Evolutionary conservation across 805 yeast species (phyloP).

Genomic region (Wickerhamomyces hampshirensis): DNA sequence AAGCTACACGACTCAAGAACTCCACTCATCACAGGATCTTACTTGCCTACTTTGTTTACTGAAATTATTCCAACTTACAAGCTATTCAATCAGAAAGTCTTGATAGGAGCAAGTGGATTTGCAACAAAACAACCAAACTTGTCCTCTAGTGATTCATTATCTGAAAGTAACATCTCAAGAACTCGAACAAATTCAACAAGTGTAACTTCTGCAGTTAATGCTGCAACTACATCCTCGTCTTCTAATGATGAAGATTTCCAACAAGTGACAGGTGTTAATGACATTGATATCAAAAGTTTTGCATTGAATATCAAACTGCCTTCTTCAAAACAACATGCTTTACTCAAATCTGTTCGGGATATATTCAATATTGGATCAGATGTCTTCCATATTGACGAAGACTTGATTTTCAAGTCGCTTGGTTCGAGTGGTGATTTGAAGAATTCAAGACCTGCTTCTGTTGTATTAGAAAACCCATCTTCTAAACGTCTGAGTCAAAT

Average conservation of each 20-base stretch:
- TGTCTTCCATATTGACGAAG: constrained; percentile 49
- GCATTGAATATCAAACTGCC: constrained; percentile 20
- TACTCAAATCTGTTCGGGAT: constrained; percentile 56
- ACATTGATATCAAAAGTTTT: constrained; percentile 34
- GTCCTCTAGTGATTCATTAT: not conserved
- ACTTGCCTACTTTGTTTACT: constrained; percentile 61
- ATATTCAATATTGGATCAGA: constrained; percentile 57
- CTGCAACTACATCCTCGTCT: too few species aligned
- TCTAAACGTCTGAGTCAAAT: constrained; percentile 35
- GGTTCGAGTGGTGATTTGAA: constrained; percentile 28
- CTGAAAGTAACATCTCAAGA: not conserved
- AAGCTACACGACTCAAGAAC: constrained; percentile 44
- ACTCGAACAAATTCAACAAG: not conserved
- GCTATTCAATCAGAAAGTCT: constrained; percentile 46
- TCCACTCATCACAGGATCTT: constrained; percentile 58
- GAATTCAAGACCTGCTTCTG: constrained; percentile 40
- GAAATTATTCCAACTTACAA: constrained; percentile 50
- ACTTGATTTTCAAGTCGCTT: constrained; percentile 55
- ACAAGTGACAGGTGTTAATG: constrained; percentile 41
- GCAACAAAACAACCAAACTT: constrained; percentile 8
- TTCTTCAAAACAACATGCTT: constrained; percentile 38
- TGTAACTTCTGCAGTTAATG: too few species aligned
- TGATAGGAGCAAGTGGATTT: constrained; percentile 52
- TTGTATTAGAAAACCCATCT: constrained; percentile 42
- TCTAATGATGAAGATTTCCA: constrained; percentile 9